These are phyloP conservation scores for Lentinula sp. DNA, from an alignment of 768 basidiomycete species.

Conservation along the genomic window DNA sequence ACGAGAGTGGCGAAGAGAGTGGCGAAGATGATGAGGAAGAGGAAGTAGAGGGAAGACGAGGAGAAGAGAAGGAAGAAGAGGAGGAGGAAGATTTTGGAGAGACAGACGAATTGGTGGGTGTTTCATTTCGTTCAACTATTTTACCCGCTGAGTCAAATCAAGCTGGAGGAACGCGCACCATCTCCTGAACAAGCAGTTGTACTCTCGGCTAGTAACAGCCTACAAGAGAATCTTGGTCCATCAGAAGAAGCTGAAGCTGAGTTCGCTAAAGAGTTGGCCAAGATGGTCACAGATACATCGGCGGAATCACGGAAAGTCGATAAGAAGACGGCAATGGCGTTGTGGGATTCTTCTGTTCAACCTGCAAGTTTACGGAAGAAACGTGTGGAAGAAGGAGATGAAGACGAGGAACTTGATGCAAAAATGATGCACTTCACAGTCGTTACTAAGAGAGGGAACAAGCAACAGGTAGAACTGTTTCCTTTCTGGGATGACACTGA, in stretches of 20 bases:
- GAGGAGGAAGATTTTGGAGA: slow-evolving; percentile 47
- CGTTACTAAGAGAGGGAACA: slow-evolving; percentile 89
- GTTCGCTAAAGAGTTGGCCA: slow-evolving; percentile 93
- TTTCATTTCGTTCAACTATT: neutral
- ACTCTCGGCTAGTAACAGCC: slow-evolving; percentile 45
- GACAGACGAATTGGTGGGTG: slow-evolving; percentile 34
- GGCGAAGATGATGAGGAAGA: slow-evolving; percentile 37
- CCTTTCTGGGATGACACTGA: slow-evolving; percentile 3
- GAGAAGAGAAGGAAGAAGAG: slow-evolving; percentile 52
- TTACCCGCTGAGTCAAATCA: neutral
- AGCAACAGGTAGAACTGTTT: slow-evolving; percentile 63
- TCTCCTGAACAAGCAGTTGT: slow-evolving; percentile 82
- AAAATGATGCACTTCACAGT: slow-evolving; percentile 85
- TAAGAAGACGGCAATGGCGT: slow-evolving; percentile 76
- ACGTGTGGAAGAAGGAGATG: slow-evolving; percentile 52
- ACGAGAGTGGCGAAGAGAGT: slow-evolving; percentile 60
- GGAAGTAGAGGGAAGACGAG: slow-evolving; percentile 38
- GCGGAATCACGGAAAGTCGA: slow-evolving; percentile 81
- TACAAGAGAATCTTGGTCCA: slow-evolving; percentile 71
- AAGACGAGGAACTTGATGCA: slow-evolving; percentile 32
- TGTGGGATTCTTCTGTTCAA: slow-evolving; percentile 86
- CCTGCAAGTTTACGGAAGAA: slow-evolving; percentile 63
- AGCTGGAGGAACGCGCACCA: slow-evolving; percentile 65
- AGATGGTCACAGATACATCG: slow-evolving; percentile 86
- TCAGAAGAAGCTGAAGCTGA: slow-evolving; percentile 88